Evolutionary conservation across 371 early-diverging fungal genomes (phyloP), one percentile per base, ranked within the genome.

Genomic region (Mucor plumbeus): DNA sequence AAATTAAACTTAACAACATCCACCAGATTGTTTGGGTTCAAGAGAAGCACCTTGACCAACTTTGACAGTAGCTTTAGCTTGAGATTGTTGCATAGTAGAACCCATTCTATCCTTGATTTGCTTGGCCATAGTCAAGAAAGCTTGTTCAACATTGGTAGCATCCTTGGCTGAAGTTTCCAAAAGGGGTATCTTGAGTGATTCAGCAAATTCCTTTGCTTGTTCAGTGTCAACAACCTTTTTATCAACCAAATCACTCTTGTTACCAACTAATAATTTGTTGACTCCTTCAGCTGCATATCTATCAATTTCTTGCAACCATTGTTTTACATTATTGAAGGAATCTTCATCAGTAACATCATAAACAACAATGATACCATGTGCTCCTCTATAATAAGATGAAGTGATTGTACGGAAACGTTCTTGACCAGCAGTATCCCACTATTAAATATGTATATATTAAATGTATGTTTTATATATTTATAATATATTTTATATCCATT

Each of bases 391-490:
- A 87, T 99, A 99, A 40, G 97, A 97, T 0, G 97, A 95, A 40
- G 99, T 98, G 67, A 99, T 98, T 17, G 99, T 97, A 65, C 99
- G 90, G 91, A 99, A 99, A 69, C 99, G 91, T 80, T 99, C 99
- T 87, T 99, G 99, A 34, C 99, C 99, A 41, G 99, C 99, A n/a
- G 99, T 99, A 82, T 99, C 99, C 99, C 99, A 99, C 82, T 81
- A 76, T 9, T 14, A 65, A 65, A 34, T 35, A 17, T 44, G n/a
- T 35, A 57, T 11, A 26, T 26, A 26, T 1, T 26, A 26, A 3
- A 26, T 26, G 26, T 43, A 35, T 10, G 17, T 54, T 35, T 5
- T n/a, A n/a, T n/a, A n/a, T n/a, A n/a, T n/a, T n/a, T n/a, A n/a
- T n/a, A n/a, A n/a, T n/a, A 21, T 53, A 1, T 11, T n/a, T 60